Evolutionary conservation across 73 alveolate genomes (phyloP), one percentile per base, ranked within the genome.

Genomic region (Effrenium voratum): DNA sequence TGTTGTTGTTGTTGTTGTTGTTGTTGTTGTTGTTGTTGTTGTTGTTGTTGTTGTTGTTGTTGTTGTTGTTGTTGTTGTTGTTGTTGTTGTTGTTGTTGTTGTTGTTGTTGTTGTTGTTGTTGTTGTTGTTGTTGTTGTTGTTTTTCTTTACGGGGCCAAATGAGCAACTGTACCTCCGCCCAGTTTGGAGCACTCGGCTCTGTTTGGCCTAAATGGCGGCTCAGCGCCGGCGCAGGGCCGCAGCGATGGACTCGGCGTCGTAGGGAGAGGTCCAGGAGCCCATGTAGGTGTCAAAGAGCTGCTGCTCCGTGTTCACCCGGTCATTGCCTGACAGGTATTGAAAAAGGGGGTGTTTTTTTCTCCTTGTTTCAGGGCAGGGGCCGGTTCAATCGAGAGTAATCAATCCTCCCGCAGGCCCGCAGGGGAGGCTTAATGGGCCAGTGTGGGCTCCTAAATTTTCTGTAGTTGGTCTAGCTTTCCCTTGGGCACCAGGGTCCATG

Each of bases 241-340:
- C 94, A 5, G 94, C 94, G 40, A 85, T 85, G 34, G 60, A 4
- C 3, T 59, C 94, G 34, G 55, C 94, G 34, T 85, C 81, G 60
- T 85, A 85, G n/a, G 94, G 94, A 63, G 81, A 85, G 47, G 75
- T 40, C 59, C 47, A 85, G 50, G 38, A 40, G n/a, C 94, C 94
- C 80, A 85, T 59, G 82, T 85, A 41, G 22, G 50, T 59, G 82
- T 85, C 94, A n/a, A 85, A 85, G 46, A 85, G 81, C 50, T 85
- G 82, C 63, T 85, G 94, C 72, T 85, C 94, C 49, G 94, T 85
- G 94, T 72, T 85, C 50, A 55, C 38, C 63, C 94, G 94, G 60
- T 85, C 94, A 43, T 46, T 19, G 77, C 34, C 63, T 52, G 26
- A 19, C 26, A 52, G 8, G 63, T 8, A 8, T 19, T 19, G 63